Evolutionary conservation across 2,329 filamentous ascomycete genomes (phyloP).

Genomic region (Colletotrichum sidae): DNA sequence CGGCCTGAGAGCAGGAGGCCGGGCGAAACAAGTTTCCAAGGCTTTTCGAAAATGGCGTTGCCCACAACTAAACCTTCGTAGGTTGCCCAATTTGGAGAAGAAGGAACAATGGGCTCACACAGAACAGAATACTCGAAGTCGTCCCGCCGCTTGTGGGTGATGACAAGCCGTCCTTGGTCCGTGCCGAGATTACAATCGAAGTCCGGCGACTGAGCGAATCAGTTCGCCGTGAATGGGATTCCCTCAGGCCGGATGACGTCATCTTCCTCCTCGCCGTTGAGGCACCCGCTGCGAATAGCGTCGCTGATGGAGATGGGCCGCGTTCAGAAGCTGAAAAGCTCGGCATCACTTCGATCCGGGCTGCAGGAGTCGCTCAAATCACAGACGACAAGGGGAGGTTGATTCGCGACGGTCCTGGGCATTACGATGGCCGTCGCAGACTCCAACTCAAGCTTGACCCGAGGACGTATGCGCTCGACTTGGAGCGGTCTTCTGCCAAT

Average conservation of each 20-base stretch:
- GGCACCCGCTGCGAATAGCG: constrained; percentile 63
- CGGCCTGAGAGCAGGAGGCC: constrained; percentile 74
- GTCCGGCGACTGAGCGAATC: constrained; percentile 81
- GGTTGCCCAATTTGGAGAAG: constrained; percentile 37
- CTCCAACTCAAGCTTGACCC: constrained; percentile 87
- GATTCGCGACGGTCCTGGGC: constrained; percentile 71
- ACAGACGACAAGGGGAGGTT: constrained; percentile 85
- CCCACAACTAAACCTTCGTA: constrained; percentile 83
- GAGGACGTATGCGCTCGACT: constrained; percentile 81
- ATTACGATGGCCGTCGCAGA: constrained; percentile 75
- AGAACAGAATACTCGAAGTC: constrained; percentile 79
- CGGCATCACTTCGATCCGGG: constrained; percentile 78
- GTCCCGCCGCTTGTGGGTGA: constrained; percentile 86
- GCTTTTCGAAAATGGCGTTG: constrained; percentile 92
- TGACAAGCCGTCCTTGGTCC: constrained; percentile 83
- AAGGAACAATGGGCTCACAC: constrained; percentile 35
- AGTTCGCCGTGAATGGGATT: constrained; percentile 89
- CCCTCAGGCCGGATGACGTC: constrained; percentile 85
- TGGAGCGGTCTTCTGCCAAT: constrained; percentile 71
- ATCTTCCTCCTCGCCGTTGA: constrained; percentile 88
- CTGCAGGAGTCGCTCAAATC: constrained; percentile 87
- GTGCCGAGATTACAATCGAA: constrained; percentile 87
- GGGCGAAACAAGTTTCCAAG: constrained; percentile 80
- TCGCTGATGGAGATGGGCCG: constrained; percentile 62
- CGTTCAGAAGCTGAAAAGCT: constrained; percentile 68